Conservation (phyloP, 192 early-diverging fungal genomes). For the Oehlia diaphana region DNA sequence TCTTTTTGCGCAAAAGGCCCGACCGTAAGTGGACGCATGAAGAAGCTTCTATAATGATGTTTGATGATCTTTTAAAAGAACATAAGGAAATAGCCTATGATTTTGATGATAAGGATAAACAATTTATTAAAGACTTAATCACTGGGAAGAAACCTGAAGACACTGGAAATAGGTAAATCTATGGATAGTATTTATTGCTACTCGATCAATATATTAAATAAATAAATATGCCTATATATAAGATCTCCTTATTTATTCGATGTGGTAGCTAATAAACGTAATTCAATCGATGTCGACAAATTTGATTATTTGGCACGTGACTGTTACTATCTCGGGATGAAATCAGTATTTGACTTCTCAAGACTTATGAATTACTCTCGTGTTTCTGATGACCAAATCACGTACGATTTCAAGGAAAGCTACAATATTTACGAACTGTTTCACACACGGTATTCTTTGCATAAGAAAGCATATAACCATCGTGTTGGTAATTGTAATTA, state of each 20-base stretch:
- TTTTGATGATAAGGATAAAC: slow-evolving; percentile 55
- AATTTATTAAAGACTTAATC: slow-evolving; percentile 73
- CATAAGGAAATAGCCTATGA: slow-evolving; percentile 53
- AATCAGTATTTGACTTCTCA: slow-evolving; percentile 43
- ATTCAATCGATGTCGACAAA: slow-evolving; percentile 94
- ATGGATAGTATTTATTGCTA: not conserved
- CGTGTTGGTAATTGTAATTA: slow-evolving; percentile 59
- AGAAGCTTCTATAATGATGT: slow-evolving; percentile 81
- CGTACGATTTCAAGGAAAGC: slow-evolving; percentile 87
- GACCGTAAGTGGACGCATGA: slow-evolving; percentile 71
- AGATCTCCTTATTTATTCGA: slow-evolving; percentile 81
- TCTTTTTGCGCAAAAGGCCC: slow-evolving; percentile 31
- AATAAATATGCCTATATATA: not conserved
- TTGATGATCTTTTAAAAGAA: slow-evolving; percentile 75
- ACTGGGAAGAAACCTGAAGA: slow-evolving; percentile 37
- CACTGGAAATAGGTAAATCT: slow-evolving; percentile 14
- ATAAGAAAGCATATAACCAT: slow-evolving; percentile 89
- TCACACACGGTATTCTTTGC: slow-evolving; percentile 77
- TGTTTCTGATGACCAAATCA: slow-evolving; percentile 87
- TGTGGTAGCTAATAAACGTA: slow-evolving; percentile 95
- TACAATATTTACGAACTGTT: slow-evolving; percentile 87
- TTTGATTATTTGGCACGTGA: slow-evolving; percentile 79
- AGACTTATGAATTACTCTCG: slow-evolving; percentile 79
- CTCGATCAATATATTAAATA: not conserved
- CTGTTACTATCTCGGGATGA: slow-evolving; percentile 78